A percentile compares a stretch with the other conserved stretches of the same genome.
Conservation (phyloP, 2,329 filamentous ascomycete species). For the Diaporthe nobilis region DNA sequence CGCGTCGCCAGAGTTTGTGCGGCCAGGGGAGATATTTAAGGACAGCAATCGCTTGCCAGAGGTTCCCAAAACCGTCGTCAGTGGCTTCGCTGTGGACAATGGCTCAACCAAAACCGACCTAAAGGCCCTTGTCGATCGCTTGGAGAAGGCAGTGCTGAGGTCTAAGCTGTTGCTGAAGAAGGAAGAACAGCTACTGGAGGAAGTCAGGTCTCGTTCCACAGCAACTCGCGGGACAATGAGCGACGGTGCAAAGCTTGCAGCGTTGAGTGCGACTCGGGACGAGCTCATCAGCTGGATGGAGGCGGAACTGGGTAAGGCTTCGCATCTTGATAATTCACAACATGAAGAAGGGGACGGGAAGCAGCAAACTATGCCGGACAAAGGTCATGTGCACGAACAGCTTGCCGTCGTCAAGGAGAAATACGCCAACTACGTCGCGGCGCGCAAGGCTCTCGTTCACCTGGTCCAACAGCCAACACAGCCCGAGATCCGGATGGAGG, state of each 20-base stretch:
- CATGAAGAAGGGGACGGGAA: conserved; percentile 41
- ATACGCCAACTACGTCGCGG: conserved; percentile 67
- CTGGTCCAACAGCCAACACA: conserved; percentile 53
- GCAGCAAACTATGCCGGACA: conserved; percentile 36
- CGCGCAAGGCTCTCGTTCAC: conserved; percentile 63
- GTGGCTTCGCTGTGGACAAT: conserved; percentile 62
- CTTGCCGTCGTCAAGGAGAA: conserved; percentile 66
- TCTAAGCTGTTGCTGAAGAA: conserved; percentile 69
- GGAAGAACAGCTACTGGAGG: conserved; percentile 69
- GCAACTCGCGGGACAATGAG: conserved; percentile 53
- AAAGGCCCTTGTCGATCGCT: conserved; percentile 61
- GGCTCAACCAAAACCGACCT: conserved; percentile 58
- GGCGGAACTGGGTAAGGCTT: conserved; percentile 69
- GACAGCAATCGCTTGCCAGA: conserved; percentile 60
- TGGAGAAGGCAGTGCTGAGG: conserved; percentile 72
- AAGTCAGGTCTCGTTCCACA: conserved; percentile 58
- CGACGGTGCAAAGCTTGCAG: conserved; percentile 61
- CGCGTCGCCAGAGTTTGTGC: conserved; percentile 64
- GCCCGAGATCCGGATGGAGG: conserved; percentile 44
- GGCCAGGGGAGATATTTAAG: conserved; percentile 62
- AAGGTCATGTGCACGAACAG: conserved; percentile 54
- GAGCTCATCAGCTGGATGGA: conserved; percentile 78
- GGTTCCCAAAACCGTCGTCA: conserved; percentile 67
- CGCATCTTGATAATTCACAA: conserved; percentile 47
- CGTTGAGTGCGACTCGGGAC: conserved; percentile 69